Conservation (phyloP, 2,329 filamentous ascomycete genomes). For the Aureobasidium musti region DNA sequence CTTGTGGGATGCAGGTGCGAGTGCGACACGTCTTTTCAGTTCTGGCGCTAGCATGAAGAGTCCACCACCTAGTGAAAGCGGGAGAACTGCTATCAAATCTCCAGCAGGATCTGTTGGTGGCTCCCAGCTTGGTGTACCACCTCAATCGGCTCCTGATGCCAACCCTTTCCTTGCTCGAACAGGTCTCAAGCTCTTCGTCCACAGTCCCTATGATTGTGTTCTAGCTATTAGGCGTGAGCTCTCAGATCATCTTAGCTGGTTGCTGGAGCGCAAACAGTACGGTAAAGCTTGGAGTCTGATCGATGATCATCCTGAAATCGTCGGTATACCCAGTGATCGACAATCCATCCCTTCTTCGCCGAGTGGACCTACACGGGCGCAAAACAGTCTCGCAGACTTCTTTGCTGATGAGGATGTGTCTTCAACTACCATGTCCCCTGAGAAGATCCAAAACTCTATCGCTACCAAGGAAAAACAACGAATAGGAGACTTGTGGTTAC, state of each 20-base stretch:
- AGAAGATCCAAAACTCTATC: constrained; percentile 60
- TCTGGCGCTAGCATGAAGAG: constrained; percentile 74
- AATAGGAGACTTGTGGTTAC: constrained; percentile 91
- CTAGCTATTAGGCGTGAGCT: constrained; percentile 85
- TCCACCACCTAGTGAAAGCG: constrained; percentile 45
- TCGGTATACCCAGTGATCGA: constrained; percentile 46
- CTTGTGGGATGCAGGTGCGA: constrained; percentile 79
- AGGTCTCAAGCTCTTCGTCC: constrained; percentile 84
- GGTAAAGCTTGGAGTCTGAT: constrained; percentile 86
- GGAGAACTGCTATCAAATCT: constrained; percentile 40
- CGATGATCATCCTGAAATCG: constrained; percentile 78
- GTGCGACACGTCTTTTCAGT: constrained; percentile 82
- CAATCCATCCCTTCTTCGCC: constrained; percentile 42
- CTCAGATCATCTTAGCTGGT: constrained; percentile 81
- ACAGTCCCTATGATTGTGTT: constrained; percentile 96
- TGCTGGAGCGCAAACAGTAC: constrained; percentile 78
- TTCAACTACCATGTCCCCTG: constrained; percentile 63
- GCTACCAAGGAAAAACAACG: constrained; percentile 84
- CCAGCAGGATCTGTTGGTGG: constrained; percentile 40
- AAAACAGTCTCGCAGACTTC: constrained; percentile 61
- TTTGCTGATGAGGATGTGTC: constrained; percentile 60
- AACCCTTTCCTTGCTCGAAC: constrained; percentile 56
- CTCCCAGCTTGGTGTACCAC: neutral
- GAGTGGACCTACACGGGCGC: constrained; percentile 49
- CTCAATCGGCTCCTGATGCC: constrained; percentile 35